Evolutionary conservation across 116 monocot species (phyloP).

Genomic region (Posidonia oceanica): DNA sequence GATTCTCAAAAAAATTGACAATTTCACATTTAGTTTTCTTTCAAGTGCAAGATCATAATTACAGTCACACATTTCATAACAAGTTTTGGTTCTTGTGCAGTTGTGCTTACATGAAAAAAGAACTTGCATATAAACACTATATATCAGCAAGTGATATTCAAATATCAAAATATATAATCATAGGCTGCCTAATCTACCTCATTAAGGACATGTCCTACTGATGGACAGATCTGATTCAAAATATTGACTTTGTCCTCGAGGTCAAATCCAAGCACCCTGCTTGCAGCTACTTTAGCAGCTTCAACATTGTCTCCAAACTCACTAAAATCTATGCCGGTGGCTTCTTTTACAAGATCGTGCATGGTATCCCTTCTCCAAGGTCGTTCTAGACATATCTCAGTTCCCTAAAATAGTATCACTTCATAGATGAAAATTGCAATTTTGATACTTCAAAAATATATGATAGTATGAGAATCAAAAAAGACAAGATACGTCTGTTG

Average conservation of each 20-base stretch:
- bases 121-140: too few relatives aligned
- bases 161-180: too few relatives aligned
- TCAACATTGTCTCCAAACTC: slow-evolving; percentile 44
- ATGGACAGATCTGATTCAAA: slow-evolving; percentile 36
- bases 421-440: slow-evolving; percentile 4
- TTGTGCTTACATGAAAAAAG: too few relatives aligned
- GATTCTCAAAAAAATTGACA: background rate
- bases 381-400: slow-evolving; percentile 57
- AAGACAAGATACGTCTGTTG: too few relatives aligned
- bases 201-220: slow-evolving; percentile 88
- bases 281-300: slow-evolving; percentile 63
- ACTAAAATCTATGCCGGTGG: slow-evolving; percentile 64
- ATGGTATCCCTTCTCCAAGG: slow-evolving; percentile 95
- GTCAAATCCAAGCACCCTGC: slow-evolving; percentile 18
- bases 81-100: background rate
- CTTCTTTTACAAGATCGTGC: slow-evolving; percentile 93
- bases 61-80: background rate
- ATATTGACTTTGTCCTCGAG: slow-evolving; percentile 25
- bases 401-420: slow-evolving; percentile 33
- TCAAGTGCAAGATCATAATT: background rate
- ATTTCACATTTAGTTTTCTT: slow-evolving; percentile 1
- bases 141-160: too few relatives aligned
- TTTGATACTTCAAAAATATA: background rate
- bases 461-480: too few relatives aligned
- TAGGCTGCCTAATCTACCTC: slow-evolving; percentile 32